phyloP scores from a whole-genome alignment of 495 filamentous ascomycete genomes.

The Bryoglossum gracile region DNA sequence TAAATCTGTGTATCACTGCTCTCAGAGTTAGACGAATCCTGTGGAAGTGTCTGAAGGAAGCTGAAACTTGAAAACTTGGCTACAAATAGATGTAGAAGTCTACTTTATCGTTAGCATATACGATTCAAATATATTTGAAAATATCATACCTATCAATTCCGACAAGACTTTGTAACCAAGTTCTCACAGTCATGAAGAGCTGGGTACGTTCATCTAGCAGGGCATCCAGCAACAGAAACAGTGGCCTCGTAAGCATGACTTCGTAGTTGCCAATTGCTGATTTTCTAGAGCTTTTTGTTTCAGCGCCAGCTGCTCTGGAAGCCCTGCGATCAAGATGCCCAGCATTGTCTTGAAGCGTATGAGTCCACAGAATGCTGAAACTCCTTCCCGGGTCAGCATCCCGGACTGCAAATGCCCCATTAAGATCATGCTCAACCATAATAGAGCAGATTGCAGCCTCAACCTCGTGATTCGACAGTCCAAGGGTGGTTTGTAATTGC shows the following conservation, averaged over 20 bases:
- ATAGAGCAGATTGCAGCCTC: constrained; percentile 75
- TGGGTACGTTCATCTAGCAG: constrained; percentile 67
- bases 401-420: constrained; percentile 44
- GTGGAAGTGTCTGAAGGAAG: constrained; percentile 41
- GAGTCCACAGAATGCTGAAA: constrained; percentile 72
- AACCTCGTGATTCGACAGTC: constrained; percentile 46
- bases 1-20: constrained; percentile 27
- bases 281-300: constrained; percentile 41
- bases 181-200: constrained; percentile 64
- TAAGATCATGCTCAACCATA: constrained; percentile 50
- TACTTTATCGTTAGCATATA: constrained; percentile 23
- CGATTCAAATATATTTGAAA: constrained; percentile 13
- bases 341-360: constrained; percentile 59
- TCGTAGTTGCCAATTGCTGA: constrained; percentile 48
- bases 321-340: constrained; percentile 35
- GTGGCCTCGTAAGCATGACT: constrained; percentile 70
- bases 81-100: constrained; percentile 50
- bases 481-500: constrained; percentile 62
- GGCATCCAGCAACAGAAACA: constrained; percentile 77
- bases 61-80: constrained; percentile 45
- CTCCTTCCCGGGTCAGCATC: constrained; percentile 51
- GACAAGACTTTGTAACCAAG: constrained; percentile 73
- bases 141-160: constrained; percentile 50
- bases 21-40: constrained; percentile 16
- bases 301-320: constrained; percentile 43